A percentile compares a stretch with the other conserved stretches of the same genome.
Evolutionary conservation across 1,284 basidiomycete species (phyloP).

Genomic region (Cryptococcus wingfieldii): DNA sequence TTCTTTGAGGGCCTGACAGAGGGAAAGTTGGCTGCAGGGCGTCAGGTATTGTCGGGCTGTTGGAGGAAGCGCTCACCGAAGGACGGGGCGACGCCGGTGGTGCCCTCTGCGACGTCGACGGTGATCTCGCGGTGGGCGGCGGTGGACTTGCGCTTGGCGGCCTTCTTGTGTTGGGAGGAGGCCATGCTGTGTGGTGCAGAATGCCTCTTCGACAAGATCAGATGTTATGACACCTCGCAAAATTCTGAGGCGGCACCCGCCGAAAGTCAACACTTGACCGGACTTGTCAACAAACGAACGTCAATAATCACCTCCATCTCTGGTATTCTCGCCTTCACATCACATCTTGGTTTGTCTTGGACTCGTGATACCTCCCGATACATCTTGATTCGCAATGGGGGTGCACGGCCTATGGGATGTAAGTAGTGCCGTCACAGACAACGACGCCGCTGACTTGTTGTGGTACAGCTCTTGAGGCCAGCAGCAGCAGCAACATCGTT

Average conservation of each 20-base stretch:
- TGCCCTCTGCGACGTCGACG: conserved; percentile 29
- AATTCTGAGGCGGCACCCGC: not conserved
- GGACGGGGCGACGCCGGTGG: conserved; percentile 61
- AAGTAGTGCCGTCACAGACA: conserved; percentile 12
- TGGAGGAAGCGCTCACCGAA: conserved; percentile 57
- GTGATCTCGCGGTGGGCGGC: conserved; percentile 6
- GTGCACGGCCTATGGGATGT: conserved; percentile 51
- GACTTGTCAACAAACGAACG: not conserved
- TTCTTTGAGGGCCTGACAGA: conserved; percentile 59
- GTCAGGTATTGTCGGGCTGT: not conserved
- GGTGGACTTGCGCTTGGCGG: conserved; percentile 38
- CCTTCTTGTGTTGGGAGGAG: conserved; percentile 18
- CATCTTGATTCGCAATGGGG: conserved; percentile 34
- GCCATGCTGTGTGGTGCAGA: conserved; percentile 6
- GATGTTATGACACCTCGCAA: not conserved
- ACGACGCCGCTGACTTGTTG: not conserved
- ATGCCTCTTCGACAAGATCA: too few species aligned
- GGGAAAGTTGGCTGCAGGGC: conserved; percentile 65
- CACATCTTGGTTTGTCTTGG: not conserved
- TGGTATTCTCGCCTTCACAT: not conserved
- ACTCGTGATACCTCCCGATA: not conserved
- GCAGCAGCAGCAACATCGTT: conserved; percentile 36
- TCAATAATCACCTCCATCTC: not conserved
- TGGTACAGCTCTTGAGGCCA: conserved; percentile 39
- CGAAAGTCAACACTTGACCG: not conserved